phyloP scores from a whole-genome alignment of 495 filamentous ascomycete species.

The Xylaria curta region DNA sequence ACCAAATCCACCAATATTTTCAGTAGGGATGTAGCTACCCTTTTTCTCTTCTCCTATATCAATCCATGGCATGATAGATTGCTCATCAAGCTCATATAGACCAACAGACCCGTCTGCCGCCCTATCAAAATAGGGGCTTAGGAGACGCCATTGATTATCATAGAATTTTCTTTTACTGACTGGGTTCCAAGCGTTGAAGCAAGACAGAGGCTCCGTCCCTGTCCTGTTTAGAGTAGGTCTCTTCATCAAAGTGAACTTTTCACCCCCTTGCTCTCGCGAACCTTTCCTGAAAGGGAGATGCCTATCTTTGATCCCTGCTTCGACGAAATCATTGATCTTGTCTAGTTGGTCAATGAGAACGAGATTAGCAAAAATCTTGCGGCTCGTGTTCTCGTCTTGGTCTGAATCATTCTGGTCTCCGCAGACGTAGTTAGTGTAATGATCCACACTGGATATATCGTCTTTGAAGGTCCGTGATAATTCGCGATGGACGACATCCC shows the following conservation, averaged over 20 bases:
- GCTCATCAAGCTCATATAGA: background rate
- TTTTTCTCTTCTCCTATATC: background rate
- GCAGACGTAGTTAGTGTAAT: background rate
- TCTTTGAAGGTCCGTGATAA: background rate
- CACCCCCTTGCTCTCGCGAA: background rate
- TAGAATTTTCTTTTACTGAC: background rate
- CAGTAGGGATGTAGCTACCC: background rate
- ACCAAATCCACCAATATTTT: background rate
- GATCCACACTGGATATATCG: background rate
- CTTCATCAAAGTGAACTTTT: background rate
- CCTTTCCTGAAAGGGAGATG: constrained; percentile 1
- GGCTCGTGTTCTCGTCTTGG: background rate
- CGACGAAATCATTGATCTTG: background rate
- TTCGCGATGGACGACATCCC: background rate
- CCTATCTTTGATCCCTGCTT: background rate
- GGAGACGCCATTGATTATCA: constrained; percentile 1
- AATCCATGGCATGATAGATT: constrained; percentile 8
- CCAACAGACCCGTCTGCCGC: background rate
- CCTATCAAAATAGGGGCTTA: background rate
- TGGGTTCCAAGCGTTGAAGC: background rate
- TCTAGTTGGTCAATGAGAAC: background rate
- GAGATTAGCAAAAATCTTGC: constrained; percentile 8
- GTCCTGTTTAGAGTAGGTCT: background rate
- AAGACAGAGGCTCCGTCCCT: background rate
- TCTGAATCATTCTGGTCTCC: background rate